phyloP scores from a whole-genome alignment of 176 grass and related monocot species.

The Alopecurus myosuroides region DNA sequence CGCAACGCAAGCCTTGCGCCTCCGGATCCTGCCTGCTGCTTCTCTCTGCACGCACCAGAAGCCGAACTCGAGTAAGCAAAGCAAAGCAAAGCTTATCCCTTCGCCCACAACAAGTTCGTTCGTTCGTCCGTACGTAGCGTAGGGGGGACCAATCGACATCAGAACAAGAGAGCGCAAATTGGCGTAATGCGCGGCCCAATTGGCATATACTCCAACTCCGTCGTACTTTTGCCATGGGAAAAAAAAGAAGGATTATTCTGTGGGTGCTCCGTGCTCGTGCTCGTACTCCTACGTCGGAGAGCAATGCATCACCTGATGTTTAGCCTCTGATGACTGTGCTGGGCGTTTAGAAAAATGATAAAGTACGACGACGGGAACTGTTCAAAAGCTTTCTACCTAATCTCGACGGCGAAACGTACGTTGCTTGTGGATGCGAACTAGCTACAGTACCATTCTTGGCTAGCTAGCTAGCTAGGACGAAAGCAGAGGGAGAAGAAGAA shows the following conservation, averaged over 20 bases:
- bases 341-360: background rate
- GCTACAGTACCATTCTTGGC: background rate
- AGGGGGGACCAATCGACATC: constrained; percentile 27
- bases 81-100: constrained; percentile 25
- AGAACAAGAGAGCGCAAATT: constrained; percentile 30
- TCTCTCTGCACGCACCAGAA: constrained; percentile 21
- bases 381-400: constrained; percentile 29
- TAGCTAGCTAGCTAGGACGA: constrained; percentile 11
- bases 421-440: constrained; percentile 1
- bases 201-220: too few relatives aligned
- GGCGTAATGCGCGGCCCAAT: constrained; percentile 38
- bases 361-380: background rate
- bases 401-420: background rate
- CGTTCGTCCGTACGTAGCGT: background rate
- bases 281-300: background rate
- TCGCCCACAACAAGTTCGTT: background rate
- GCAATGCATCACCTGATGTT: constrained; percentile 29
- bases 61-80: constrained; percentile 1
- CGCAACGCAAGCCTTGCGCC: constrained; percentile 15
- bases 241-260: background rate
- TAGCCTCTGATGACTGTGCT: background rate
- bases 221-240: constrained; percentile 28
- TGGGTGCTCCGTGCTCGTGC: background rate
- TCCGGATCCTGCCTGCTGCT: background rate
- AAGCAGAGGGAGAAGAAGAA: background rate